A percentile compares a stretch with the other conserved stretches of the same genome.
These are phyloP conservation scores for Hypericum androsaemum DNA, from an alignment of 345 rosid species.

Conservation along the genomic window DNA sequence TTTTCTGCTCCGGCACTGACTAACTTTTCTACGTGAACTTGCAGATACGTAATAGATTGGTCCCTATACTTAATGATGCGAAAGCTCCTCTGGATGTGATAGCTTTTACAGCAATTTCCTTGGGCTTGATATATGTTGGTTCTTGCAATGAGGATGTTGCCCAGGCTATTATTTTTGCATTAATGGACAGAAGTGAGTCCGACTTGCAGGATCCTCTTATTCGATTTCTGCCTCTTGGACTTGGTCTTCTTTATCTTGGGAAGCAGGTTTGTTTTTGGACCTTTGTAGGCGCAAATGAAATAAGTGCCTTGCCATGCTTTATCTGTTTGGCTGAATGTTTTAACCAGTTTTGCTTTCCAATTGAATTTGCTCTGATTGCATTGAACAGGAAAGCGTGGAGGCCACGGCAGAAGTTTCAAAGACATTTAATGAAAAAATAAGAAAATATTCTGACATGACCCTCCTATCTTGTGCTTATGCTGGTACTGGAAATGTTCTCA, in stretches of 20 bases:
- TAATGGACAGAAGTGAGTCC: constrained; percentile 79
- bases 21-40: constrained; percentile 7
- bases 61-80: constrained; percentile 60
- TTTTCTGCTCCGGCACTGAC: background rate
- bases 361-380: constrained; percentile 7
- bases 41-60: constrained; percentile 57
- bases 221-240: constrained; percentile 81
- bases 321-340: background rate
- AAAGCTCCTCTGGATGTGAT: constrained; percentile 72
- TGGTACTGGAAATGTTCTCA: constrained; percentile 94
- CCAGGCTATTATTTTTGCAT: constrained; percentile 72
- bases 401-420: constrained; percentile 95
- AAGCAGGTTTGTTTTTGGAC: constrained; percentile 55
- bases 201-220: constrained; percentile 75
- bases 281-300: background rate
- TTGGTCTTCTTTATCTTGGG: constrained; percentile 92
- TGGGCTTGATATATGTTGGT: constrained; percentile 87
- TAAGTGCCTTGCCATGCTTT: constrained; percentile 1
- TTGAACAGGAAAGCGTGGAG: constrained; percentile 72
- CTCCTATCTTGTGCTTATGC: constrained; percentile 96
- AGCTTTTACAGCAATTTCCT: constrained; percentile 76
- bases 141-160: constrained; percentile 97
- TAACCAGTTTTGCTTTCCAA: too few species aligned
- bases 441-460: constrained; percentile 83
- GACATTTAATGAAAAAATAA: constrained; percentile 83